Conservation (phyloP, 305 asterid species). For the Fraxinus xanthoxyloides region DNA sequence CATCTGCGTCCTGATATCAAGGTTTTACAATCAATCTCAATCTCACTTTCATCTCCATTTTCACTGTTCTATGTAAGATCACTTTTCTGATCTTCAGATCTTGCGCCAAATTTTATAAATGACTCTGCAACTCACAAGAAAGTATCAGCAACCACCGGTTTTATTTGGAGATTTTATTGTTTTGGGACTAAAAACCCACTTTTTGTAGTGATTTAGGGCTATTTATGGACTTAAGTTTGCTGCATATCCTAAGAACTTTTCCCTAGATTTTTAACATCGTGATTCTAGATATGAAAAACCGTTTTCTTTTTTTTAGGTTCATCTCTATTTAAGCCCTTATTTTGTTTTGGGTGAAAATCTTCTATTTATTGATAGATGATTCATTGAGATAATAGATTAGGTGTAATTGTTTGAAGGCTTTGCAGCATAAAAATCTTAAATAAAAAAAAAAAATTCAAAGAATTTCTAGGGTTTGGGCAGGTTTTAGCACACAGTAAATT, state of each 20-base stretch:
- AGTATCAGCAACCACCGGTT: too few species aligned
- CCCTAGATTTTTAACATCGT: background rate
- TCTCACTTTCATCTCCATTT: background rate
- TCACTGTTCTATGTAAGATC: background rate
- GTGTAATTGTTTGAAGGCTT: too few species aligned
- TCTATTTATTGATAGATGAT: too few species aligned
- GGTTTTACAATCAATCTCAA: constrained; percentile 39
- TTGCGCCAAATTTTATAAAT: background rate
- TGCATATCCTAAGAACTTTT: background rate
- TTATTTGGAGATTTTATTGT: background rate
- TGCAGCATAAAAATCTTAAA: too few species aligned
- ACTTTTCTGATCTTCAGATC: background rate
- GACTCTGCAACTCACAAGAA: background rate
- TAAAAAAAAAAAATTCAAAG: too few species aligned
- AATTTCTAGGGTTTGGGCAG: too few species aligned
- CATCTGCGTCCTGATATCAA: constrained; percentile 66
- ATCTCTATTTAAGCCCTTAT: too few species aligned
- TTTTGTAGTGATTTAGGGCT: background rate
- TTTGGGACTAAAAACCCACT: background rate
- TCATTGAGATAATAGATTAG: too few species aligned
- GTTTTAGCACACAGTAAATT: too few species aligned
- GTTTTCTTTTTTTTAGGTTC: background rate
- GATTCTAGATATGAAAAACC: background rate
- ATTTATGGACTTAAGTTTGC: constrained; percentile 11
- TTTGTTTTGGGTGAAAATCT: too few species aligned